Evolutionary conservation across 2,329 filamentous ascomycete species (phyloP), one percentile per base, ranked within the genome.

Genomic region (Ophiocordyceps camponoti-leonardi): DNA sequence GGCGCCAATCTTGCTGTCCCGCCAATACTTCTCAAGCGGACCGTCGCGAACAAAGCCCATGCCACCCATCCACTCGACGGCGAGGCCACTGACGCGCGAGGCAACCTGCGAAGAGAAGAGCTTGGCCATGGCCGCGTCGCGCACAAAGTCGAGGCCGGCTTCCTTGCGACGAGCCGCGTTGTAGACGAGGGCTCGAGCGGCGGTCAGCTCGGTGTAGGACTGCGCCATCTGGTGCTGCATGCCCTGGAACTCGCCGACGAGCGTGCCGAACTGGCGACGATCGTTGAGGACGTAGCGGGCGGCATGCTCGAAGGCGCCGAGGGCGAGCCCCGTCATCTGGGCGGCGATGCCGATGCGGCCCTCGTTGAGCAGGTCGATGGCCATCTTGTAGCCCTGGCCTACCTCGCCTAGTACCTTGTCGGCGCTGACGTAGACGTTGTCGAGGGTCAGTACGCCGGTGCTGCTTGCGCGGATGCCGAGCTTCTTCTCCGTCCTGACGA

Each of bases 401-500:
- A 84, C 79, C 63, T 88, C 75, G 50, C 92, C 92, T 1, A 98
- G 75, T 16, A 98, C 68, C 63, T 94, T 93, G 58, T 81, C 84
- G 64, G 80, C 81, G 49, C 92, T 87, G 37, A 98, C 75, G 58
- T 90, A 77, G 45, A 96, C 87, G 57, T 98, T 92, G 65, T 98
- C 92, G 56, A 98, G 94, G 73, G 86, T 96, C 63, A 98, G 73
- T 51, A 95, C 90, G 65, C 92, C 98, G 30, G 92, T 98, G 68
- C 85, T 93, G 67, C 85, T 93, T 45, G 92, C 92, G 59, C 77
- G 82, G 68, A 98, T 98, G 48, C 92, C 92, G 43, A 98, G 80
- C 73, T 98, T 98, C 82, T 96, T 96, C 73, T 98, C 92, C 73
- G 98, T 98, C 77, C 98, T 98, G 39, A 92, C 87, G 58, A 98